Evolutionary conservation across 345 rosid genomes (phyloP).

Genomic region (Eucalyptus pumila): DNA sequence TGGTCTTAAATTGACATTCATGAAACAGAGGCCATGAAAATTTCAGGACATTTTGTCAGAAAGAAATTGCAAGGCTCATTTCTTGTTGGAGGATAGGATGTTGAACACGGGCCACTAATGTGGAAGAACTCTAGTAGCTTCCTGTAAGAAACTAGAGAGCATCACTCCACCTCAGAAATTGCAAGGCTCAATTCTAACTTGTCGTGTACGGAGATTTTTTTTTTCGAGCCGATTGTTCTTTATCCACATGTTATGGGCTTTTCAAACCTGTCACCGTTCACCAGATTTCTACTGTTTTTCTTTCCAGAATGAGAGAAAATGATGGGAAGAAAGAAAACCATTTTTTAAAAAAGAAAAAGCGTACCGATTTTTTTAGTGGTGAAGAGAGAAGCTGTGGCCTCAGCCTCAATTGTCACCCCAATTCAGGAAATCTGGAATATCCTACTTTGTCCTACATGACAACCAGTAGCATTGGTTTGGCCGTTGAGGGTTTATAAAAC

Average conservation of each 20-base stretch:
- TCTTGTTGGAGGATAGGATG: not conserved
- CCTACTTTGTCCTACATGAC: not conserved
- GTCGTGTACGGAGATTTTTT: not conserved
- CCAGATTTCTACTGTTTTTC: not conserved
- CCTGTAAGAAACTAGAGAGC: not conserved
- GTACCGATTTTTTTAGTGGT: not conserved
- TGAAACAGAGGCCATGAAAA: not conserved
- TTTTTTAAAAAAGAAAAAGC: not conserved
- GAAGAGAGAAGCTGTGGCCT: not conserved
- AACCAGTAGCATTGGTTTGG: not conserved
- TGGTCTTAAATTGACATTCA: not conserved
- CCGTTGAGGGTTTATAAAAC: not conserved
- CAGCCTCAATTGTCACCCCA: not conserved
- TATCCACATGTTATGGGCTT: not conserved
- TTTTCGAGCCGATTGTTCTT: not conserved
- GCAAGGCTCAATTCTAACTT: not conserved
- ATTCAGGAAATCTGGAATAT: not conserved
- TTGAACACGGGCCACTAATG: not conserved
- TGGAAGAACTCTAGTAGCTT: not conserved
- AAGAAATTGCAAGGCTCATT: not conserved
- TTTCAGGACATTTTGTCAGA: not conserved
- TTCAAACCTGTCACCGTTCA: not conserved
- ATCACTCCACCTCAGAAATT: not conserved
- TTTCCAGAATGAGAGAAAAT: not conserved
- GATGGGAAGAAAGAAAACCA: not conserved